Conservation (phyloP, 2,329 filamentous ascomycete species). For the Penicillium italicum region DNA sequence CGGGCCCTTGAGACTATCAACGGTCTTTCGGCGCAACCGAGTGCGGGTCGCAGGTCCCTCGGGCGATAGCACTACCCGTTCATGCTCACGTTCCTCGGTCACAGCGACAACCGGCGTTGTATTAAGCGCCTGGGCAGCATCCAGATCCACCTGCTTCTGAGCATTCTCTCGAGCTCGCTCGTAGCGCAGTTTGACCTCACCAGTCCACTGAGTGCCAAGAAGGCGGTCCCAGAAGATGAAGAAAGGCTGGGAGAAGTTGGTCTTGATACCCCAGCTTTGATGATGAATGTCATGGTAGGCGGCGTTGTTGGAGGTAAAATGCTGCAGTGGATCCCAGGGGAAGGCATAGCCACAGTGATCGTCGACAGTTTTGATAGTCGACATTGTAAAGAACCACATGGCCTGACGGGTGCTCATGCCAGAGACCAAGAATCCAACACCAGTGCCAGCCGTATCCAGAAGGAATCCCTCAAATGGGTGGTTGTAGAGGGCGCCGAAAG, state of each 20-base stretch:
- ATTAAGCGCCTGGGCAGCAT: constrained; percentile 31
- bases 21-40: constrained; percentile 38
- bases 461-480: constrained; percentile 92
- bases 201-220: constrained; percentile 78
- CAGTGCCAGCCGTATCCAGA: constrained; percentile 84
- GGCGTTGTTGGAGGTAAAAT: constrained; percentile 90
- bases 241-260: constrained; percentile 49
- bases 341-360: constrained; percentile 97
- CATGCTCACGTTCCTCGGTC: constrained; percentile 16
- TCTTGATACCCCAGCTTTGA: constrained; percentile 97
- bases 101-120: constrained; percentile 17
- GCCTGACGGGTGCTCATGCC: constrained; percentile 81
- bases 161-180: constrained; percentile 55
- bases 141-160: constrained; percentile 55
- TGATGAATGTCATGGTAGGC: constrained; percentile 98
- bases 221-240: constrained; percentile 93
- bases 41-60: constrained; percentile 28
- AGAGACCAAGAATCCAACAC: constrained; percentile 74
- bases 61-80: constrained; percentile 25
- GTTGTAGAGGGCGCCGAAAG: constrained; percentile 95
- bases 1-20: constrained; percentile 35
- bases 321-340: constrained; percentile 90
- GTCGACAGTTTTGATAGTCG: constrained; percentile 93
- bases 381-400: constrained; percentile 84
- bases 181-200: constrained; percentile 59